phyloP scores from a whole-genome alignment of 805 yeast genomes.

The Zygosaccharomyces lentus region DNA sequence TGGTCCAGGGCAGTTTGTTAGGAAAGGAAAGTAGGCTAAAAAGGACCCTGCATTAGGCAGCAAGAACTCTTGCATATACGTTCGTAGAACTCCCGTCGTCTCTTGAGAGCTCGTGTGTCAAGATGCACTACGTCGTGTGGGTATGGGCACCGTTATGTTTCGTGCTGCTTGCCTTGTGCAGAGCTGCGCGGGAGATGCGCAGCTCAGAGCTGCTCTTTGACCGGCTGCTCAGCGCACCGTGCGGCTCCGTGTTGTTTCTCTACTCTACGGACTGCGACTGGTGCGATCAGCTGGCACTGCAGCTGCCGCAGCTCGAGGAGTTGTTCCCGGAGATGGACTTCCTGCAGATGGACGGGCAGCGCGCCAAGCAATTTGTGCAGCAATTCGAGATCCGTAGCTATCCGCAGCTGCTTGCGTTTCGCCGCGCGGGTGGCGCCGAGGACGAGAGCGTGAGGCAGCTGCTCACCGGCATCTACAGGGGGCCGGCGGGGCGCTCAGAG shows the following conservation, averaged over 20 bases:
- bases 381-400: conserved; percentile 42
- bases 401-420: conserved; percentile 48
- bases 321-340: conserved; percentile 39
- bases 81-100: no score
- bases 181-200: conserved; percentile 2
- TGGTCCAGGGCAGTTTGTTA: neutral
- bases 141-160: neutral
- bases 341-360: conserved; percentile 36
- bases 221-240: conserved; percentile 2
- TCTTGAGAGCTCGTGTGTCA: neutral
- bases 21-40: neutral
- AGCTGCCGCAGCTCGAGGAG: conserved; percentile 41
- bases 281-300: conserved; percentile 46
- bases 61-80: neutral
- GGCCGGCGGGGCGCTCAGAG: conserved; percentile 33
- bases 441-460: neutral
- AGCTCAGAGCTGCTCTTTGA: conserved; percentile 6
- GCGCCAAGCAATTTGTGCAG: conserved; percentile 35
- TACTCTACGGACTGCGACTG: conserved; percentile 44
- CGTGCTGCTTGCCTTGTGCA: neutral
- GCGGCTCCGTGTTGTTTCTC: conserved; percentile 24
- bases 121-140: neutral
- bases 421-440: conserved; percentile 36
- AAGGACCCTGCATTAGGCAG: neutral
- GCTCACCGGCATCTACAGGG: conserved; percentile 38